Base-by-base conservation (phyloP, 768 basidiomycete species). In the Crassisporium funariophilum region DNA sequence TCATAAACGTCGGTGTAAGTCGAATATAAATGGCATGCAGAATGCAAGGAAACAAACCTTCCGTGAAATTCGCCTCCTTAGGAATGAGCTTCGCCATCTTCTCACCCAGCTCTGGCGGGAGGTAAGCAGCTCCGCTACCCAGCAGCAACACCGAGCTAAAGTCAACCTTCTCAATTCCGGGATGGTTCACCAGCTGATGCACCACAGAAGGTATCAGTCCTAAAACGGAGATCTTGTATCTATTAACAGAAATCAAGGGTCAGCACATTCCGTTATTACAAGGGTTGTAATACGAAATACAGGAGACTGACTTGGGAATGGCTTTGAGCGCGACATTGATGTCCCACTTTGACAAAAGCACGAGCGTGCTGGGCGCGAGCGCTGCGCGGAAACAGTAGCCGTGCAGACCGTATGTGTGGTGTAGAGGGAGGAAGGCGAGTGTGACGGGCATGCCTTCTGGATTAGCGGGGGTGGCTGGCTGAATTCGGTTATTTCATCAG, bases 381-480 rank as follows among this genome's bases (percentile, higher is more conserved):
- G 81, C 74, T 0, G 69, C 52, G 16, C 78, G 76, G 59, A 88
- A 75, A 8, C 68, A 62, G 48, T 75, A 73, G 1, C 65, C 42
- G 45, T 84, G 76, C n/a, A 87, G 67, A 1, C 78, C 89, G 53
- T 80, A 87, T 1, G 74, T 66, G 52, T 91, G 88, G 53, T 87
- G 80, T 27, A 89, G 69, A 0, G 88, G 88, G 1, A 91, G 65
- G 48, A 82, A 81, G 0, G 73, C 82, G 35, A 90, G 72, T 0
- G 53, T 52, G 5, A 82, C 63, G 2, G 81, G 77, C 3, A 74
- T 60, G 21, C 73, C 74, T 44, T 72, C 72, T 3, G 77, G 77
- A 3, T 69, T 74, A 4, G 59, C 56, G 20, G 69, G 71, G 5
- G 56, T 60, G 0, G 76, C 69, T 35, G 72, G 68, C 5, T 58